These are phyloP conservation scores for Hibiscus tridactylites DNA, from an alignment of 345 rosid genomes.

Conservation along the genomic window DNA sequence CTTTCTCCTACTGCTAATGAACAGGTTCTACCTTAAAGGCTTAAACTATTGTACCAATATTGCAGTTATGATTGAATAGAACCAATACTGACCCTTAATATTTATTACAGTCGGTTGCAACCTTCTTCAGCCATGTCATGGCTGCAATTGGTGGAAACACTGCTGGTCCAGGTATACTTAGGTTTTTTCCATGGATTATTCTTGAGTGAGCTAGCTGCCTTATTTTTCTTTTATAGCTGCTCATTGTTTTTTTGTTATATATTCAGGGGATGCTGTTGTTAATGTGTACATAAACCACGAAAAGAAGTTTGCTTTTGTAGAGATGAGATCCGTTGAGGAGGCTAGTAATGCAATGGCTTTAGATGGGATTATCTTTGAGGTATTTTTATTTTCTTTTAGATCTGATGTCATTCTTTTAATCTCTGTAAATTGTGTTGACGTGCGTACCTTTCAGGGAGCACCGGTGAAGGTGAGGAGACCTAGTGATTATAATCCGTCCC, in stretches of 20 bases:
- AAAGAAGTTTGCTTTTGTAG: slow-evolving; percentile 99
- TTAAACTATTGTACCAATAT: not conserved
- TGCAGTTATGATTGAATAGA: not conserved
- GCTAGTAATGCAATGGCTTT: slow-evolving; percentile 99
- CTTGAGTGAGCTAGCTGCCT: not conserved
- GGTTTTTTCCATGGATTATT: not conserved
- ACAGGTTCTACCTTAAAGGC: slow-evolving; percentile 62
- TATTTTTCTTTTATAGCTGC: not conserved
- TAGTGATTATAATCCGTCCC: slow-evolving; percentile 96
- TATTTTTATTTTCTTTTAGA: slow-evolving; percentile 13
- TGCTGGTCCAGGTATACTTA: slow-evolving; percentile 77
- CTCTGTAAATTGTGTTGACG: not conserved
- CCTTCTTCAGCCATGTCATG: slow-evolving; percentile 94
- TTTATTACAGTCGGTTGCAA: slow-evolving; percentile 72
- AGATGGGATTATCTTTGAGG: slow-evolving; percentile 97
- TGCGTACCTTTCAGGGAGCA: slow-evolving; percentile 54
- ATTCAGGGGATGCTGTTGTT: slow-evolving; percentile 92
- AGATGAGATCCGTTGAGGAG: slow-evolving; percentile 99
- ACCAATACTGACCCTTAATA: slow-evolving; percentile 12
- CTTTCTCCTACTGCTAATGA: slow-evolving; percentile 95
- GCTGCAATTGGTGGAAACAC: slow-evolving; percentile 97
- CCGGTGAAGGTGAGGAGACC: slow-evolving; percentile 99
- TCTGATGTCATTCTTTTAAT: not conserved
- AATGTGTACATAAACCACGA: slow-evolving; percentile 98
- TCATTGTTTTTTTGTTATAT: slow-evolving; percentile 16